Percentiles rank a stretch among this genome's conserved stretches.
Evolutionary conservation across 306 rosid genomes (phyloP).

Genomic region (Sindora glabra): DNA sequence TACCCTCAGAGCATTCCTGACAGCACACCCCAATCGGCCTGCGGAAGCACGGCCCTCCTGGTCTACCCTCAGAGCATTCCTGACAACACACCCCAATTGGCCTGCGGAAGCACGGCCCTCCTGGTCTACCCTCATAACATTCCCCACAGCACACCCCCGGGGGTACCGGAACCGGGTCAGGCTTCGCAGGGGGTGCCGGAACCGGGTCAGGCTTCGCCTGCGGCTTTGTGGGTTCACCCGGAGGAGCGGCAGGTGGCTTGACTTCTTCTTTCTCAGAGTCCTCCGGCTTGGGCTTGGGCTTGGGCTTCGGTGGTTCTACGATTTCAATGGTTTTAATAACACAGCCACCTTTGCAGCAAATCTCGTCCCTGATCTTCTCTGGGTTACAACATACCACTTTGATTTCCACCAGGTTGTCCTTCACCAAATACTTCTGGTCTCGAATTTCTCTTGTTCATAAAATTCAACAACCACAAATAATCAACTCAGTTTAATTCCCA

Average conservation of each 20-base stretch:
- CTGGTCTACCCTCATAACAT: too few species aligned
- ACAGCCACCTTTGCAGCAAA: constrained; percentile 49
- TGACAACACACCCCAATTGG: constrained; percentile 24
- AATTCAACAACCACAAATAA: constrained; percentile 5
- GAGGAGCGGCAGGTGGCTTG: neutral
- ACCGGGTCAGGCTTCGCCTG: neutral
- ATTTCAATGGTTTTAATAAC: constrained; percentile 58
- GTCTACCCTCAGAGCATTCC: constrained; percentile 24
- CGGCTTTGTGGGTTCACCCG: neutral
- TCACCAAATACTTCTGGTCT: constrained; percentile 68
- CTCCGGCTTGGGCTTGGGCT: neutral
- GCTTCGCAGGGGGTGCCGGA: neutral
- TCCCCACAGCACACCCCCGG: neutral
- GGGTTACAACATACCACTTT: constrained; percentile 75
- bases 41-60: constrained; percentile 32
- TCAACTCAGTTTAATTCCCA: constrained; percentile 26
- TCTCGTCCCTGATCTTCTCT: constrained; percentile 53
- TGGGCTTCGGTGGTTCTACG: constrained; percentile 37
- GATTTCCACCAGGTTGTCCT: constrained; percentile 49
- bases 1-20: constrained; percentile 23
- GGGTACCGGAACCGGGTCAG: neutral
- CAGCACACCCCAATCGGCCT: constrained; percentile 30
- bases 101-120: too few species aligned
- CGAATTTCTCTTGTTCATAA: constrained; percentile 71
- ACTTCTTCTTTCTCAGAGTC: neutral